A percentile compares a stretch with the other conserved stretches of the same genome.
Conservation (phyloP, 2,329 filamentous ascomycete genomes). For the Neoscytalidium dimidiatum region DNA sequence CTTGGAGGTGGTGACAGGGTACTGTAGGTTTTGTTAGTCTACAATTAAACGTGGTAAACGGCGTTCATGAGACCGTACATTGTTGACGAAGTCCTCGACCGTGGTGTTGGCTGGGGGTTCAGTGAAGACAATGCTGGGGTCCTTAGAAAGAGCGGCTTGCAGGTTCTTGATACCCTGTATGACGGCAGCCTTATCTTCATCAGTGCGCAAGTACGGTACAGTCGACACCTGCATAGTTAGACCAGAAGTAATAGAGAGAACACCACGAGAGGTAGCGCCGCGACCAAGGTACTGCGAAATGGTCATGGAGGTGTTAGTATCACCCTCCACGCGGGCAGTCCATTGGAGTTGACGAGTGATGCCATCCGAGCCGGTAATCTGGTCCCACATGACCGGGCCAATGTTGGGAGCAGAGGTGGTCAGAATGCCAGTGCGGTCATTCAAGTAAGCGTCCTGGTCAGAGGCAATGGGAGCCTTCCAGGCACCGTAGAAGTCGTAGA, state of each 20-base stretch:
- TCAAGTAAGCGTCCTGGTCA: slow-evolving; percentile 45
- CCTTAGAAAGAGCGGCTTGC: slow-evolving; percentile 54
- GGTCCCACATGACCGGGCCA: slow-evolving; percentile 63
- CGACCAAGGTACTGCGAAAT: slow-evolving; percentile 63
- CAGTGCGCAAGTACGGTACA: slow-evolving; percentile 60
- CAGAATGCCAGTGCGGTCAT: slow-evolving; percentile 59
- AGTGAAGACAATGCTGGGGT: slow-evolving; percentile 56
- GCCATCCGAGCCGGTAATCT: slow-evolving; percentile 58
- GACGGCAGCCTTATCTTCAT: slow-evolving; percentile 64
- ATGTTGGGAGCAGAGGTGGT: slow-evolving; percentile 68
- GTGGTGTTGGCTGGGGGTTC: slow-evolving; percentile 46
- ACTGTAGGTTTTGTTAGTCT: background rate
- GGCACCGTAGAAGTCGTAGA: slow-evolving; percentile 68
- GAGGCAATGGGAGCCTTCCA: slow-evolving; percentile 48
- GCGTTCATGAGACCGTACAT: slow-evolving; percentile 22
- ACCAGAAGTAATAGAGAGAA: slow-evolving; percentile 60
- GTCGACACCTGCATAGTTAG: slow-evolving; percentile 62
- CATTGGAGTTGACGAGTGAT: slow-evolving; percentile 66
- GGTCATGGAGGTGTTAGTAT: slow-evolving; percentile 33
- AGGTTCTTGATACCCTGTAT: slow-evolving; percentile 65
- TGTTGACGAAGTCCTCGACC: slow-evolving; percentile 59
- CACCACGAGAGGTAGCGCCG: slow-evolving; percentile 62
- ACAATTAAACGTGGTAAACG: background rate
- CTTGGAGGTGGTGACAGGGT: slow-evolving; percentile 37
- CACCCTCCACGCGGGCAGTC: slow-evolving; percentile 64